Evolutionary conservation across 352 stramenopile species (phyloP), one percentile per base, ranked within the genome.

Genomic region (Pythium scleroteichum): DNA sequence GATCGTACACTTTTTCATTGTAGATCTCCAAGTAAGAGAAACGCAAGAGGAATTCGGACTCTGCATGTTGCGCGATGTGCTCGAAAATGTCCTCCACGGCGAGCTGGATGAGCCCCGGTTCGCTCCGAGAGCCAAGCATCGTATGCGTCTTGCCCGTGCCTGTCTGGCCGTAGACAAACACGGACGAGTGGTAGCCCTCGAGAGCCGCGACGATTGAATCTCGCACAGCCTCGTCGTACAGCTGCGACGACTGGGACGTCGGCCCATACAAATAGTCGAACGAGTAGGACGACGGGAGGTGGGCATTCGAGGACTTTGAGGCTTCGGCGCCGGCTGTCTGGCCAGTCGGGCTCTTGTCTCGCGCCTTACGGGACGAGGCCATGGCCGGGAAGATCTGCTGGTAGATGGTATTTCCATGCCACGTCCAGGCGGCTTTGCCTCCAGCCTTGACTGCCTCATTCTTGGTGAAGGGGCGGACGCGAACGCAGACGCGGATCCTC

Each of bases 1-100:
- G 73, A 71, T 99, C 97, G 65, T 97, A 98, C 20, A 99, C 88
- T 35, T 97, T 80, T 58, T 99, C 97, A 66, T 99, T 99, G 82
- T 99, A 99, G 63, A 99, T 97, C 74, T 99, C 96, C 22, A 99
- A 76, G 71, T 98, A 99, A 54, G 90, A 98, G 73, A 99, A 87
- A 3, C 81, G 78, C 45, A 91, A 46, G 41, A 91, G 69, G 44
- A 88, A 90, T 49, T 90, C 80, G 58, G 79, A 76, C 22, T 77
- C 76, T 14, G 68, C 57, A 47, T 82, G 76, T 19, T 66, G 60
- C 29, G 75, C 71, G 51, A 97, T 88, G 59, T 92, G 81, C 24
- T 76, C 68, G 67, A 97, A 97, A 55, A 94, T 92, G 61, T 96
- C 82, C 42, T 92, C 68, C 2, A 97, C 78, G n/a, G 82, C 84